A percentile compares a stretch with the other conserved stretches of the same genome.
Conservation (phyloP, 805 yeast species). For the Saccharomycopsis fermentans region DNA sequence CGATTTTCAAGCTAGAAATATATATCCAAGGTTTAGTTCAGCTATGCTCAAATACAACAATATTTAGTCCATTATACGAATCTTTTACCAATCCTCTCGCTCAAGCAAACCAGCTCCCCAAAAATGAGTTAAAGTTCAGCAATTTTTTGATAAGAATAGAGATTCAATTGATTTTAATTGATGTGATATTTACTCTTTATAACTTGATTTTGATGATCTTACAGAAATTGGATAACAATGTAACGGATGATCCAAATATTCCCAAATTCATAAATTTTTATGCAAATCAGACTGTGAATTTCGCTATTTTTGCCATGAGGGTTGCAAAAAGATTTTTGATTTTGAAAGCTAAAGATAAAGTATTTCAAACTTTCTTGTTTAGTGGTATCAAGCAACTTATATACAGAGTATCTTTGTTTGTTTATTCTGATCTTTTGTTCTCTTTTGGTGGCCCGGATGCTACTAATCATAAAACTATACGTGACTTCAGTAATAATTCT, state of each 20-base stretch:
- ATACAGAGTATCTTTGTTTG: slow-evolving; percentile 8
- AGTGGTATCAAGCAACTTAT: slow-evolving; percentile 11
- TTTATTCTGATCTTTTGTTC: slow-evolving; percentile 14
- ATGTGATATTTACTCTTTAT: slow-evolving; percentile 16
- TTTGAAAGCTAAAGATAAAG: slow-evolving; percentile 8
- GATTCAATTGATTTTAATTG: slow-evolving; percentile 11
- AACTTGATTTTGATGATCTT: slow-evolving; percentile 11
- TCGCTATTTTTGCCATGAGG: slow-evolving; percentile 12
- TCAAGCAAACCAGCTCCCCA: slow-evolving; percentile 15
- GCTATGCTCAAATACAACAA: slow-evolving; percentile 4
- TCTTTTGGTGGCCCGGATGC: background rate
- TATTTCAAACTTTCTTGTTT: slow-evolving; percentile 13
- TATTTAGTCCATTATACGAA: slow-evolving; percentile 14
- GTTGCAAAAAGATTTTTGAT: slow-evolving; percentile 9
- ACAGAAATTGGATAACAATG: background rate
- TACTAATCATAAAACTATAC: background rate
- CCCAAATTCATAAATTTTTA: slow-evolving; percentile 12
- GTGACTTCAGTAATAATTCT: slow-evolving; percentile 4
- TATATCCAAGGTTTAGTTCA: slow-evolving; percentile 14
- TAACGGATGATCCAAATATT: slow-evolving; percentile 3
- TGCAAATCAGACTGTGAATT: slow-evolving; percentile 14
- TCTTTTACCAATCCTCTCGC: slow-evolving; percentile 14
- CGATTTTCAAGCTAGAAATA: slow-evolving; percentile 9
- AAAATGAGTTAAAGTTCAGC: slow-evolving; percentile 11
- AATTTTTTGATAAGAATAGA: slow-evolving; percentile 15